Evolutionary conservation across 352 stramenopile species (phyloP).

Genomic region (Phytopythium oedochilum): DNA sequence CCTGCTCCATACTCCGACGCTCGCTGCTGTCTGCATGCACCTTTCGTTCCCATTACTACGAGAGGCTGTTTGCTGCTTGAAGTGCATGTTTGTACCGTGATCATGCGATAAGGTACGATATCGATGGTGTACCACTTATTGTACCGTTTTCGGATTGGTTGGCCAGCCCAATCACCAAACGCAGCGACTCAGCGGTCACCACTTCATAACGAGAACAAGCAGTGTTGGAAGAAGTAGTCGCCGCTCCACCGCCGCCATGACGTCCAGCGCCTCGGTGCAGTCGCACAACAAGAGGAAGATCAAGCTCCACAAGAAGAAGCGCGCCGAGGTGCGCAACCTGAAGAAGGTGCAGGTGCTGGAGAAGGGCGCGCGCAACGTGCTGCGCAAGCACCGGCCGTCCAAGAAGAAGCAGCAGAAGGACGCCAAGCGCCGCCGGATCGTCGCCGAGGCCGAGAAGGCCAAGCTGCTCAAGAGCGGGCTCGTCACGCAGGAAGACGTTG

Average conservation of each 20-base stretch:
- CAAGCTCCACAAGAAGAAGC: slow-evolving; percentile 85
- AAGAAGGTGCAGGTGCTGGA: slow-evolving; percentile 70
- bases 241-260: neutral
- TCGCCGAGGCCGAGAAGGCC: slow-evolving; percentile 63
- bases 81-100: no score
- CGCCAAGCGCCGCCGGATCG: slow-evolving; percentile 69
- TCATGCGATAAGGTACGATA: neutral
- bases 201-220: neutral
- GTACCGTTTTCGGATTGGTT: neutral
- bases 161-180: slow-evolving; percentile 3
- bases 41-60: no score
- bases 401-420: slow-evolving; percentile 89
- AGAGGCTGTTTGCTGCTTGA: no score
- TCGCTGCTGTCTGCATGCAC: no score
- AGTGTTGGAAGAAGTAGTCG: no score
- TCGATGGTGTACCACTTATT: neutral
- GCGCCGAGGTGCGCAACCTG: slow-evolving; percentile 63
- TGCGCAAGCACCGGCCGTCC: slow-evolving; percentile 63
- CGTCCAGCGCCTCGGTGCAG: slow-evolving; percentile 51
- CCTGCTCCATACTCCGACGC: no score
- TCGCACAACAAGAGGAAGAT: slow-evolving; percentile 87
- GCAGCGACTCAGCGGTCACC: neutral
- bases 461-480: slow-evolving; percentile 76
- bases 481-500: slow-evolving; percentile 80
- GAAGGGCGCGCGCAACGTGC: slow-evolving; percentile 45